Percentiles rank a stretch among this genome's conserved stretches.
Evolutionary conservation across 2,329 filamentous ascomycete genomes (phyloP).

Genomic region (Neopestalotiopsis sp.): DNA sequence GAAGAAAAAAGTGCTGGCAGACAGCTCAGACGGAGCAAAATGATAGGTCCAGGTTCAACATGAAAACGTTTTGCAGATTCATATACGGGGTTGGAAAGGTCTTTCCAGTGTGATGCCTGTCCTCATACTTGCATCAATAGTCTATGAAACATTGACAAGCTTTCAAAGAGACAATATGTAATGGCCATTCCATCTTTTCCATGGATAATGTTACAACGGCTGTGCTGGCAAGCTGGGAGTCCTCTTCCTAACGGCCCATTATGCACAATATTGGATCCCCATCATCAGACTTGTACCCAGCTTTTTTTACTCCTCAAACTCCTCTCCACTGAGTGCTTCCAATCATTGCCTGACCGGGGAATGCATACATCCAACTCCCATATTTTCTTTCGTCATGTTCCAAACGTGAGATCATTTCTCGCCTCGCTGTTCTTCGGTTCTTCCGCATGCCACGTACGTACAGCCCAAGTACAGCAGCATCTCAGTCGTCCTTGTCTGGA

Average conservation of each 20-base stretch:
- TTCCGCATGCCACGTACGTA: not conserved
- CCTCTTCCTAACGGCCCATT: not conserved
- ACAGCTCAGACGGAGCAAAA: not conserved
- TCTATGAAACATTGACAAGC: not conserved
- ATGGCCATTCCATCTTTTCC: not conserved
- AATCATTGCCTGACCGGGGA: not conserved
- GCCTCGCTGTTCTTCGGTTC: not conserved
- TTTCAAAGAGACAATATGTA: no score
- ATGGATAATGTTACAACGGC: not conserved
- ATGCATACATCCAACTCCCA: conserved; percentile 9
- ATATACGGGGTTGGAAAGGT: not conserved
- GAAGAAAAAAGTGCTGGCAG: not conserved
- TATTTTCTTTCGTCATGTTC: conserved; percentile 1
- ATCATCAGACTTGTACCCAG: conserved; percentile 2
- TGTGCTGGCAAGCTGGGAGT: not conserved
- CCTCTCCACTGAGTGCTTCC: not conserved
- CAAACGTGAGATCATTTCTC: not conserved
- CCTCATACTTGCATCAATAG: not conserved
- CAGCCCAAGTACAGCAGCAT: not conserved
- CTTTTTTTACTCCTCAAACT: conserved; percentile 12
- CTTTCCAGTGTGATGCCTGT: not conserved
- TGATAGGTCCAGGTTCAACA: not conserved
- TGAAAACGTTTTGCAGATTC: no score
- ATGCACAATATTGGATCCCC: not conserved
- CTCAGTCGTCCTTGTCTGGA: conserved; percentile 63